phyloP scores from a whole-genome alignment of 108 stramenopile genomes.

The Fragilaria crotonensis region DNA sequence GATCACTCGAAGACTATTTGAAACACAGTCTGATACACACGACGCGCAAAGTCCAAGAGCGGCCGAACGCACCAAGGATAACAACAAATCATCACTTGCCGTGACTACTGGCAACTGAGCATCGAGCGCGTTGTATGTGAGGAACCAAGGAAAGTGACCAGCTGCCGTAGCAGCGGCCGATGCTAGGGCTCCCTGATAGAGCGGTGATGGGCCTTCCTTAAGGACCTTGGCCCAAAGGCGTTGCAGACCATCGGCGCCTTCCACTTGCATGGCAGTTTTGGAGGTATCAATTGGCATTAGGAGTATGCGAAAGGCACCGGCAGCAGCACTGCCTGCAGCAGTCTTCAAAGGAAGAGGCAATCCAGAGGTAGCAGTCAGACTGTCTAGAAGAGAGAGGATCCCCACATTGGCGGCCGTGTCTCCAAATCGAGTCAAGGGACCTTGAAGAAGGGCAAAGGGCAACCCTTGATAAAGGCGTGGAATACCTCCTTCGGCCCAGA shows the following conservation, averaged over 20 bases:
- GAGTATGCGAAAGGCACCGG: conserved; percentile 83
- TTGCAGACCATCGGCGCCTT: conserved; percentile 56
- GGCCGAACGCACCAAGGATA: conserved; percentile 64
- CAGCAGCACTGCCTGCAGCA: conserved; percentile 59
- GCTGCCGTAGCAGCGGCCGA: conserved; percentile 73
- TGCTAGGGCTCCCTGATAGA: conserved; percentile 83
- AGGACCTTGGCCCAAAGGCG: conserved; percentile 29
- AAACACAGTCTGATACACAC: conserved; percentile 63
- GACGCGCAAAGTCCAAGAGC: conserved; percentile 57
- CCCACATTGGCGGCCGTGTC: conserved; percentile 98
- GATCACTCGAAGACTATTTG: conserved; percentile 77
- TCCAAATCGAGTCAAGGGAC: conserved; percentile 88
- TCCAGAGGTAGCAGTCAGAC: conserved; percentile 40
- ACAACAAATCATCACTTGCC: conserved; percentile 57
- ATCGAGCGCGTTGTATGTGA: conserved; percentile 75
- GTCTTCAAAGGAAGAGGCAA: conserved; percentile 73
- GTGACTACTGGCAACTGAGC: conserved; percentile 44
- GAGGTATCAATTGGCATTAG: conserved; percentile 92
- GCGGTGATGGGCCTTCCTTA: conserved; percentile 42
- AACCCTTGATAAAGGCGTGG: conserved; percentile 87
- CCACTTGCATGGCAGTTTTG: conserved; percentile 93
- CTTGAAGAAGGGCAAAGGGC: conserved; percentile 87
- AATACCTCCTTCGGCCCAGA: conserved; percentile 89
- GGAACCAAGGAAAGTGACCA: conserved; percentile 76
- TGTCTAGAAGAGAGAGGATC: conserved; percentile 76